Conservation (phyloP, 768 basidiomycete species). For the Rhizopogon rudus region DNA sequence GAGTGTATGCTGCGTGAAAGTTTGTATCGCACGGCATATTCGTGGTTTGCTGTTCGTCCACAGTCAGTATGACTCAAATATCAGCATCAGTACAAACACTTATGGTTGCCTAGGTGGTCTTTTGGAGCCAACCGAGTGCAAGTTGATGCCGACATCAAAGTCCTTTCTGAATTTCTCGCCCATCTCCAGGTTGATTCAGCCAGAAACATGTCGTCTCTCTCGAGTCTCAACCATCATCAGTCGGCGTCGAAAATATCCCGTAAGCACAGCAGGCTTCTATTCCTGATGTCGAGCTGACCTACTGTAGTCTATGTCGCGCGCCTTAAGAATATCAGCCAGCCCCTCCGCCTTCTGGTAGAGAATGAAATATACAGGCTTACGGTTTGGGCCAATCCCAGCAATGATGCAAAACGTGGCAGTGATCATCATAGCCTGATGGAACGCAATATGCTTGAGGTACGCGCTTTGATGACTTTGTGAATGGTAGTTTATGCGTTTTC, state of each 20-base stretch:
- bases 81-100: background rate
- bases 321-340: slow-evolving; percentile 64
- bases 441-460: slow-evolving; percentile 59
- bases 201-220: slow-evolving; percentile 50
- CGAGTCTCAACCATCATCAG: slow-evolving; percentile 57
- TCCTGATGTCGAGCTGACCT: slow-evolving; percentile 6
- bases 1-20: slow-evolving; percentile 71
- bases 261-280: slow-evolving; percentile 19
- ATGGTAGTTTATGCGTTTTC: background rate
- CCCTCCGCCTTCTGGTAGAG: slow-evolving; percentile 82
- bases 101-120: slow-evolving; percentile 65
- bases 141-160: slow-evolving; percentile 81
- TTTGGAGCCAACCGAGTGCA: slow-evolving; percentile 93
- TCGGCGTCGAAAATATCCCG: slow-evolving; percentile 36
- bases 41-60: slow-evolving; percentile 92
- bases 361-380: slow-evolving; percentile 83
- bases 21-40: slow-evolving; percentile 76
- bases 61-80: slow-evolving; percentile 52
- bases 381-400: slow-evolving; percentile 89
- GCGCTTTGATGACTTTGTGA: slow-evolving; percentile 5
- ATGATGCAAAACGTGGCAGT: slow-evolving; percentile 63
- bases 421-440: slow-evolving; percentile 57
- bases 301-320: slow-evolving; percentile 49
- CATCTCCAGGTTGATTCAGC: slow-evolving; percentile 73
- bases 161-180: slow-evolving; percentile 78